Percentiles rank a stretch among this genome's conserved stretches.
Conservation (phyloP, 192 early-diverging fungal species). For the Coemansia sp. region DNA sequence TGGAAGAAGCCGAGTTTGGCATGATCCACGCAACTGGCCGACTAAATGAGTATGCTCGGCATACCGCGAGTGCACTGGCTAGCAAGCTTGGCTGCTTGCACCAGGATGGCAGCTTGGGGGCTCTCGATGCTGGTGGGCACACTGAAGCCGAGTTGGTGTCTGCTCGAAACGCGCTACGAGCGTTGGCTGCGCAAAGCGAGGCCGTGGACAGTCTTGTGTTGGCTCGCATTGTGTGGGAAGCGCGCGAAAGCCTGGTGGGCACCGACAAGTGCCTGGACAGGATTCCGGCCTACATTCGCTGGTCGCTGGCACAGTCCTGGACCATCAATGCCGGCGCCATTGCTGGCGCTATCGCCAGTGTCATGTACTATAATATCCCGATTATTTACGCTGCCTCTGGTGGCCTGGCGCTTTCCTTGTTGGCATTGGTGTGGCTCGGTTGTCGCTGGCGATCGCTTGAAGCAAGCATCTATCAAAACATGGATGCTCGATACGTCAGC, state of each 20-base stretch:
- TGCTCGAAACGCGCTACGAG: conserved; percentile 15
- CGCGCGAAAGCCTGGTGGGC: conserved; percentile 16
- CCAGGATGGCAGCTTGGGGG: neutral
- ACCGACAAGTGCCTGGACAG: conserved; percentile 13
- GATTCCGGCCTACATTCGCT: conserved; percentile 33
- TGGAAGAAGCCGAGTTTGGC: conserved; percentile 40
- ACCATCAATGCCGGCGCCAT: conserved; percentile 23
- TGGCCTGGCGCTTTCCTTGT: conserved; percentile 5
- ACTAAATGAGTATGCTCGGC: conserved; percentile 24
- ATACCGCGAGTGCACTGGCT: conserved; percentile 10
- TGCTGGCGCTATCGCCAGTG: conserved; percentile 1
- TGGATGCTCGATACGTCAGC: conserved; percentile 13
- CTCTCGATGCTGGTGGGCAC: too few species aligned
- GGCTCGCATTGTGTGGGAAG: conserved; percentile 31
- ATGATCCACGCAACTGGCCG: conserved; percentile 47
- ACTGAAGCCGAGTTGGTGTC: conserved; percentile 2
- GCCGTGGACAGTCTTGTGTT: conserved; percentile 26
- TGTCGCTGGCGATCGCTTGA: conserved; percentile 34
- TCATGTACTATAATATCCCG: conserved; percentile 6
- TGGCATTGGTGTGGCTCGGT: conserved; percentile 34
- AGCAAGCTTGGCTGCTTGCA: conserved; percentile 4
- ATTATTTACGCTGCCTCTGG: conserved; percentile 19
- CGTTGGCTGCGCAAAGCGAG: conserved; percentile 19
- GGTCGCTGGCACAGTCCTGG: conserved; percentile 43
- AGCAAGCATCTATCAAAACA: conserved; percentile 7